Conservation (phyloP, 768 basidiomycete species). For the Hirschioporus abietinus region DNA sequence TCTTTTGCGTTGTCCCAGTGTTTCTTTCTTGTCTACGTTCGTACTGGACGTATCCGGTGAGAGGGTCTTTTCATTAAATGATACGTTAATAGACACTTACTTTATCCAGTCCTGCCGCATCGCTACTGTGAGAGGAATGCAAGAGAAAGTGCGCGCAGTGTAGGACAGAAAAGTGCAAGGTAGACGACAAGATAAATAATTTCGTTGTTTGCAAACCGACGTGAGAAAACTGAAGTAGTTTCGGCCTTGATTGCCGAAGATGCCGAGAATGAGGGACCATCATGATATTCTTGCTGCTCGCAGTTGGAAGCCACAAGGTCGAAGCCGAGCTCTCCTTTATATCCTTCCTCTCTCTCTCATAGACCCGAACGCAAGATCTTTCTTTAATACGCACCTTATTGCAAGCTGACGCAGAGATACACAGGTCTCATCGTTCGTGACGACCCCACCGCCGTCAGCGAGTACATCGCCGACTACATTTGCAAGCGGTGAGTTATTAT, state of each 20-base stretch:
- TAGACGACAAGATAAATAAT: too few relatives aligned
- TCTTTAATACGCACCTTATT: neutral
- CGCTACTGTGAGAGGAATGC: too few relatives aligned
- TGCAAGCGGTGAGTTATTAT: constrained; percentile 69
- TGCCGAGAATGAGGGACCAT: neutral
- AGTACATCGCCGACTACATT: constrained; percentile 77
- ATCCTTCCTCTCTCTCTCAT: neutral
- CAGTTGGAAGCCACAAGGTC: neutral
- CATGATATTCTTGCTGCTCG: neutral
- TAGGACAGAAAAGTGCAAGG: too few relatives aligned
- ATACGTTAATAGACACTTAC: too few relatives aligned
- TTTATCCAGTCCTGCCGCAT: too few relatives aligned
- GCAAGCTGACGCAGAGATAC: neutral
- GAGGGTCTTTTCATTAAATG: too few relatives aligned
- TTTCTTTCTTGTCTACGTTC: too few relatives aligned
- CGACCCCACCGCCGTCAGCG: constrained; percentile 61
- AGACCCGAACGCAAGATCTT: neutral
- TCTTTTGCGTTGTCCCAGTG: too few relatives aligned
- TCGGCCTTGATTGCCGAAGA: neutral
- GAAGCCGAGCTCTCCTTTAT: neutral
- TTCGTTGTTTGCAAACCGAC: too few relatives aligned
- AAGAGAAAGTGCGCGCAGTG: too few relatives aligned
- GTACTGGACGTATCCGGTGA: too few relatives aligned
- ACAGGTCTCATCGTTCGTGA: constrained; percentile 81
- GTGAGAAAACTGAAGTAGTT: too few relatives aligned